Base-by-base conservation (phyloP, 163 green algal genomes). In the Trebouxiophyceae sp. region DNA sequence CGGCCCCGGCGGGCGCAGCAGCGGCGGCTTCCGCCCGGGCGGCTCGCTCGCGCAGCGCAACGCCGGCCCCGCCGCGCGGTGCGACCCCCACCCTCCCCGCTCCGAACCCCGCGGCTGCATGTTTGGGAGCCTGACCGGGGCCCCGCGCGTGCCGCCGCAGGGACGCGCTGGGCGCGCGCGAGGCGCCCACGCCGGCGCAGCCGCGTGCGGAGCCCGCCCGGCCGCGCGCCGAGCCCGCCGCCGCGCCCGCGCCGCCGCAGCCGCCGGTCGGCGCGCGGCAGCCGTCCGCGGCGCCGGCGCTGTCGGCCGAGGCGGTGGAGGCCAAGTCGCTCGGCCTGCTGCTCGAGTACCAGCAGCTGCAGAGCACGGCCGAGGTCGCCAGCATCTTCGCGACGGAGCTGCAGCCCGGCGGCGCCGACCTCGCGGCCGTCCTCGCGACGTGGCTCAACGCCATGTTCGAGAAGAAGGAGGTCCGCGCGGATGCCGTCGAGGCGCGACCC, bases 231-330 rank as follows among this genome's bases (percentile, higher is more conserved):
- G 16, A 50, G 16, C 39, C 39, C 39, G 12, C 39, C 39, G 12
- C 39, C 39, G 12, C 39, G 12, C 39, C 39, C 16, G 12, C 34
- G 45, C 6, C 27, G 30, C 6, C 33, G 44, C 61, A 57, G 57
- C 44, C 24, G 28, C 26, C 27, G 39, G 29, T 24, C 23, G 45
- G 45, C 7, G 28, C 20, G 45, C 19, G 34, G 56, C 44, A 66
- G 60, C 34, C 28, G 27, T 24, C 50, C 24, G 26, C 8, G 27
- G 61, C 39, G 7, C 19, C 61, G 20, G 59, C 23, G 16, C 34
- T 67, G 61, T 47, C 44, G 27, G 45, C 16, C 3, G 45, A 67
- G 8, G 61, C 57, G 8, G 30, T 57, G 44, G 61, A 57, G 1
- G 44, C 57, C 44, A 67, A 67, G 28, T 5, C 56, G 16, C 27